Evolutionary conservation across 177 flowering plant species (phyloP).

Genomic region (Vitis hybrid): DNA sequence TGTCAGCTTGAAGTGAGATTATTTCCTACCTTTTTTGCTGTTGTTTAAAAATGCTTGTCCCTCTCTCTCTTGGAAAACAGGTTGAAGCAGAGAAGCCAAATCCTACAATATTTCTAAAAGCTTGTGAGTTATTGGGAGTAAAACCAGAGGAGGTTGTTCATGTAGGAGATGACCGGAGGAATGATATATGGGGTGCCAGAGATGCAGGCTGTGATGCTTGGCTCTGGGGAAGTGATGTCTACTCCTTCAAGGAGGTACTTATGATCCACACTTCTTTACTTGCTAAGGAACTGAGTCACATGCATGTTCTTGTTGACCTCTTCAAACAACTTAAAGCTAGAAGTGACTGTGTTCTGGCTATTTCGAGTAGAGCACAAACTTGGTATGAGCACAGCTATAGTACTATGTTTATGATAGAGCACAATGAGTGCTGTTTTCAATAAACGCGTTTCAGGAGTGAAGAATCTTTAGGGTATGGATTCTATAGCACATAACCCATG

Average conservation of each 20-base stretch:
- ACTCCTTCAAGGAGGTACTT: slow-evolving; percentile 84
- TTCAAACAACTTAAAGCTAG: no score
- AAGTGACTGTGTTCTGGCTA: no score
- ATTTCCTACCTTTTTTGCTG: background rate
- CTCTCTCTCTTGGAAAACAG: slow-evolving; percentile 28
- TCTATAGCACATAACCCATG: no score
- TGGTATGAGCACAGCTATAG: no score
- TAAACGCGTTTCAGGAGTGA: no score
- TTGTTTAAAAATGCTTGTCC: background rate
- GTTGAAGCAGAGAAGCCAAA: slow-evolving; percentile 98
- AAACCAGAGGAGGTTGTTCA: slow-evolving; percentile 94
- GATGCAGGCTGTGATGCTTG: slow-evolving; percentile 99
- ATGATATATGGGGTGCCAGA: slow-evolving; percentile 96
- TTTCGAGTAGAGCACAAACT: no score
- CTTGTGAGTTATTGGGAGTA: slow-evolving; percentile 87
- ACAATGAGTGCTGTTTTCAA: no score
- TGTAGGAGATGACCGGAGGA: slow-evolving; percentile 96
- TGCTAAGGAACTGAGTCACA: no score
- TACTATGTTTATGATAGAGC: no score
- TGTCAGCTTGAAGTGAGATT: background rate
- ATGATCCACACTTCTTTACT: no score
- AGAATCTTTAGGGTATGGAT: no score
- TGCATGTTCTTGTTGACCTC: no score
- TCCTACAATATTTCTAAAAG: slow-evolving; percentile 91
- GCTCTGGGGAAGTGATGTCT: slow-evolving; percentile 99